These are phyloP conservation scores for Cubamyces sp. DNA, from an alignment of 768 basidiomycete genomes.

Conservation along the genomic window DNA sequence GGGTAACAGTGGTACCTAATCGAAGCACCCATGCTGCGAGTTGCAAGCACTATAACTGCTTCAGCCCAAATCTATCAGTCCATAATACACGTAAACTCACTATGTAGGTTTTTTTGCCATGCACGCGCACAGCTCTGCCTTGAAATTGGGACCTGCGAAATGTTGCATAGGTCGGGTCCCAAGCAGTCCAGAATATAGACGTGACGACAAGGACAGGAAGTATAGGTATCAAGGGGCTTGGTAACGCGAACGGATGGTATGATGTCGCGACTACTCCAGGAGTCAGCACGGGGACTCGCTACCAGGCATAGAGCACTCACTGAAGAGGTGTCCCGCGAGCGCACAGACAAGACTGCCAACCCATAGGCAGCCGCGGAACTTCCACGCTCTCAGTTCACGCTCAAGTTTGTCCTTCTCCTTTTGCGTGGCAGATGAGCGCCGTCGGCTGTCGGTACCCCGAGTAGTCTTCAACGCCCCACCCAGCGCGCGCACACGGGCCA, in stretches of 20 bases:
- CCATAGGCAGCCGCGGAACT: conserved; percentile 71
- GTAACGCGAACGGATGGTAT: conserved; percentile 10
- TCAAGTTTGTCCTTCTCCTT: conserved; percentile 49
- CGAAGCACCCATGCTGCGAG: conserved; percentile 61
- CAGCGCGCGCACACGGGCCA: conserved; percentile 79
- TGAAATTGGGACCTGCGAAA: conserved; percentile 64
- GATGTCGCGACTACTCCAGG: conserved; percentile 12
- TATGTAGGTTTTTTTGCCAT: conserved; percentile 65
- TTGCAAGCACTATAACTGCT: conserved; percentile 55
- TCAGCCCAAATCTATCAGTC: too few species aligned
- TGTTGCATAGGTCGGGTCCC: conserved; percentile 82
- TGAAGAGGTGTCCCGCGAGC: conserved; percentile 21
- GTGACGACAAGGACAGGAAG: conserved; percentile 54
- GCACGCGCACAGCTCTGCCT: conserved; percentile 70
- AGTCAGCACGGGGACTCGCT: not conserved
- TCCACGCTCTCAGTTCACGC: conserved; percentile 66
- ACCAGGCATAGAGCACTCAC: conserved; percentile 15
- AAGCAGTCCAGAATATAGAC: conserved; percentile 79
- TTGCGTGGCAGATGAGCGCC: conserved; percentile 45
- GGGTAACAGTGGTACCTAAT: conserved; percentile 50
- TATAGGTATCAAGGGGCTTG: conserved; percentile 7
- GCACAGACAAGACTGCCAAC: conserved; percentile 43
- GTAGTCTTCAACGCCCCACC: conserved; percentile 51
- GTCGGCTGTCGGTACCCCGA: conserved; percentile 57
- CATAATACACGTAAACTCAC: conserved; percentile 42